Percentiles rank a stretch among this genome's conserved stretches.
Conservation (phyloP, 2,329 filamentous ascomycete genomes). For the Pseudogymnoascus pannorum region DNA sequence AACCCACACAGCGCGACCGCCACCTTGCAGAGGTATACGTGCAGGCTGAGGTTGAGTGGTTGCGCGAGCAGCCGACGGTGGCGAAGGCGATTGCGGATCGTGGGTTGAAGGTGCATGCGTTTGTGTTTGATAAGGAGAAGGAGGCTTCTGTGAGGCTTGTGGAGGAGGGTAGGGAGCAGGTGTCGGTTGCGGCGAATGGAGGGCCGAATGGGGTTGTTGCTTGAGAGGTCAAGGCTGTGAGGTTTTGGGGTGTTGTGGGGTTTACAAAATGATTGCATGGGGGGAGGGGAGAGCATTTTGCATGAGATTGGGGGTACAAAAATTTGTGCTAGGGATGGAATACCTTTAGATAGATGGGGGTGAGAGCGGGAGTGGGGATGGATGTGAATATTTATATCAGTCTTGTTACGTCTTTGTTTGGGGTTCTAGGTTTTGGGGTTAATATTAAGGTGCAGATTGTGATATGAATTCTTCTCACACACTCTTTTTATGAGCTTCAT, state of each 20-base stretch:
- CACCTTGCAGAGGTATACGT: slow-evolving; percentile 59
- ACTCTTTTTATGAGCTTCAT: no score
- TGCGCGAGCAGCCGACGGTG: slow-evolving; percentile 52
- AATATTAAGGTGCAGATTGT: neutral
- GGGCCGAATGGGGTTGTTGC: neutral
- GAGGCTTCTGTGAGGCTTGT: slow-evolving; percentile 47
- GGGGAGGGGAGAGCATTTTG: neutral
- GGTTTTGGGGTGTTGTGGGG: no score
- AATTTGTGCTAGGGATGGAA: neutral
- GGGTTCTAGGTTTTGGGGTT: neutral
- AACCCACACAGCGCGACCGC: slow-evolving; percentile 36
- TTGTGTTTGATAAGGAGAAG: slow-evolving; percentile 52
- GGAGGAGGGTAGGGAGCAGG: slow-evolving; percentile 27
- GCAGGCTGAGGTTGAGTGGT: slow-evolving; percentile 44
- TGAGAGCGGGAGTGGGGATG: neutral
- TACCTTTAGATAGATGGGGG: neutral
- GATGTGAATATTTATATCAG: neutral
- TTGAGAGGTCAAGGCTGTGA: neutral
- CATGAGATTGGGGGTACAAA: neutral
- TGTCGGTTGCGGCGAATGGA: slow-evolving; percentile 11
- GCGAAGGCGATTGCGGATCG: slow-evolving; percentile 52
- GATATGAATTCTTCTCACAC: no score
- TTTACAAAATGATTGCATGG: no score
- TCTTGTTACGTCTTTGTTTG: neutral
- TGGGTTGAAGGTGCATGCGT: slow-evolving; percentile 53